Evolutionary conservation across 495 filamentous ascomycete genomes (phyloP).

Genomic region (Aspergillus funiculosus): DNA sequence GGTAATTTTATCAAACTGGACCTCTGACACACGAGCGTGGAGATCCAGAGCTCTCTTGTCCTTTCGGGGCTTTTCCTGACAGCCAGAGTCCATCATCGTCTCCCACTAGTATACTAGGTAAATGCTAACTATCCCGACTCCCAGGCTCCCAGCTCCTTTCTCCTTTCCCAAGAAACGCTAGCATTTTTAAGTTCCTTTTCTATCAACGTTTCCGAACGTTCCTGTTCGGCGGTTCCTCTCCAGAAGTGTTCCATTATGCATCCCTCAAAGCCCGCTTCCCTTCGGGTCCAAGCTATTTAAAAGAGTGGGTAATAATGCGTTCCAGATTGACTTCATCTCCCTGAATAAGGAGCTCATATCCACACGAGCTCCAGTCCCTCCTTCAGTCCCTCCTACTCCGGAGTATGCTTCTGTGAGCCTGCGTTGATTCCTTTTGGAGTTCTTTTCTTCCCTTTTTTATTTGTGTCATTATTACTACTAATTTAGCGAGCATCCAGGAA

Average conservation of each 20-base stretch:
- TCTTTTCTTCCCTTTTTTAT: background rate
- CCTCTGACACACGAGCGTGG: too few species aligned
- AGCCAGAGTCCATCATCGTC: too few species aligned
- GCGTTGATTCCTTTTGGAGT: background rate
- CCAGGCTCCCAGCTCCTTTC: too few species aligned
- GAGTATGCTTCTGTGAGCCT: constrained; percentile 1
- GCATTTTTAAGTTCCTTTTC: too few species aligned
- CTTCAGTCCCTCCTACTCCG: background rate
- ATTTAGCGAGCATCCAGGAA: constrained; percentile 3
- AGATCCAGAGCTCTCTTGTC: too few species aligned
- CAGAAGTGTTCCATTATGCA: constrained; percentile 11
- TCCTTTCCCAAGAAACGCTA: too few species aligned
- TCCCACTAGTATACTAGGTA: too few species aligned
- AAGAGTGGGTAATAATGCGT: constrained; percentile 18
- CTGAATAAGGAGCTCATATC: constrained; percentile 11
- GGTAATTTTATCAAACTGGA: too few species aligned
- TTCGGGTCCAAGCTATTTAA: constrained; percentile 4
- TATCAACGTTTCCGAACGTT: too few species aligned
- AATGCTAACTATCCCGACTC: too few species aligned
- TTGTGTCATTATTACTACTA: background rate
- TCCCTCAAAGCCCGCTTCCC: constrained; percentile 1
- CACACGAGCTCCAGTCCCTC: constrained; percentile 19
- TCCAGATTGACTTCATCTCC: constrained; percentile 16
- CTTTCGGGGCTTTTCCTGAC: too few species aligned
- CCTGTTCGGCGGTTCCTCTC: constrained; percentile 14